Base-by-base conservation (phyloP, 2,329 filamentous ascomycete species). In the Pseudohalonectria lignicola region DNA sequence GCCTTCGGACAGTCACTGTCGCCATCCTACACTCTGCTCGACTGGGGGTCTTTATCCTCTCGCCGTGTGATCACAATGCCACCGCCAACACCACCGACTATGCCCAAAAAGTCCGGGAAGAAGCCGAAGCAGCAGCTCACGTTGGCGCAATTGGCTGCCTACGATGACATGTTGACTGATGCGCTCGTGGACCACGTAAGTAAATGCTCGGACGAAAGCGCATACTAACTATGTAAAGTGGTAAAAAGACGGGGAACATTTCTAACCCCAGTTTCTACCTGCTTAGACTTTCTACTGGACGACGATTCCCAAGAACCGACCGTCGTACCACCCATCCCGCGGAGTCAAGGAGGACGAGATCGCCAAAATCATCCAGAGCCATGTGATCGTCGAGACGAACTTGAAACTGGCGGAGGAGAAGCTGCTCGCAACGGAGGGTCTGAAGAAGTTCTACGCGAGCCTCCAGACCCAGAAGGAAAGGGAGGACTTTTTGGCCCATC, bases 211-310 rank as follows among this genome's bases (percentile, higher is more conserved):
- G n/a, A n/a, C 36, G 16, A 13, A 31, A 31, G 19, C n/a, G 16
- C 6, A 16, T 16, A 9, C 29, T 11, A n/a, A n/a, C n/a, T n/a
- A n/a, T n/a, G n/a, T n/a, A n/a, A n/a, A n/a, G n/a, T n/a, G n/a
- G n/a, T n/a, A n/a, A n/a, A n/a, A n/a, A n/a, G n/a, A n/a, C n/a
- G n/a, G n/a, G n/a, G n/a, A n/a, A n/a, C n/a, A n/a, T n/a, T n/a
- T n/a, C n/a, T n/a, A n/a, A n/a, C n/a, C n/a, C n/a, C n/a, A n/a
- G n/a, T n/a, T n/a, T n/a, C n/a, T n/a, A n/a, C n/a, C n/a, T n/a
- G n/a, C n/a, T n/a, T n/a, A 95, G 90, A 82, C 86, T 9, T 95
- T 85, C 61, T 98, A 92, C 67, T 96, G 92, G 90, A 90, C 90
- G 5, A 84, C 76, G 4, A 94, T 95, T 42, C 88, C 90, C 46